Percentiles rank a stretch among this genome's conserved stretches.
phyloP scores from a whole-genome alignment of 495 filamentous ascomycete genomes.

The Trichoderma orchidacearum region DNA sequence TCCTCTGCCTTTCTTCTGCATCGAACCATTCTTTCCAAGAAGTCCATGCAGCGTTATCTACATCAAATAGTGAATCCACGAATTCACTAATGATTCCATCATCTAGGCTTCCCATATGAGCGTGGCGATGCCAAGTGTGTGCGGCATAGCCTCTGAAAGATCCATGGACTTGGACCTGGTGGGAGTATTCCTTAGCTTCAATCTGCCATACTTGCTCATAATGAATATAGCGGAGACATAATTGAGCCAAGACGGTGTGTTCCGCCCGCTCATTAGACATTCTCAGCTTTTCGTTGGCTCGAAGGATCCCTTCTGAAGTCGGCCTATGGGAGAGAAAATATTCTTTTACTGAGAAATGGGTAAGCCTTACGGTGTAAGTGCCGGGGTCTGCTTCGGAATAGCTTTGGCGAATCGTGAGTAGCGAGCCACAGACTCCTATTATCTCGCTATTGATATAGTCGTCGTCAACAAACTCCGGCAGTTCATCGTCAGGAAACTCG shows the following conservation, averaged over 20 bases:
- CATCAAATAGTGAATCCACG: slow-evolving; percentile 4
- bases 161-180: neutral
- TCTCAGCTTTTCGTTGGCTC: slow-evolving; percentile 4
- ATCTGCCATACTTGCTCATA: neutral
- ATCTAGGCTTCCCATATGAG: neutral
- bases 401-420: slow-evolving; percentile 11
- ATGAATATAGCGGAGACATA: slow-evolving; percentile 9
- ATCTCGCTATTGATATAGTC: slow-evolving; percentile 14
- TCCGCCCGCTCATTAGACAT: slow-evolving; percentile 4
- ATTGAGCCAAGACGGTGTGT: slow-evolving; percentile 8
- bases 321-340: slow-evolving; percentile 9
- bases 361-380: slow-evolving; percentile 10
- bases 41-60: slow-evolving; percentile 4
- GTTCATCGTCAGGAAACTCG: slow-evolving; percentile 8
- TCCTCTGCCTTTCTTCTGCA: neutral
- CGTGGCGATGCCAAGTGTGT: slow-evolving; percentile 6
- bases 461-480: slow-evolving; percentile 11
- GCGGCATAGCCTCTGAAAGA: slow-evolving; percentile 9
- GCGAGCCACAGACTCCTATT: slow-evolving; percentile 11
- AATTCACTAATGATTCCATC: slow-evolving; percentile 4
- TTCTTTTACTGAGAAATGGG: slow-evolving; percentile 16
- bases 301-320: neutral
- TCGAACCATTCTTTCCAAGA: slow-evolving; percentile 8
- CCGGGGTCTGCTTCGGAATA: neutral
- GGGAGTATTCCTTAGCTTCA: neutral